Conservation (phyloP, 495 filamentous ascomycete genomes). For the Talaromyces adpressus region DNA sequence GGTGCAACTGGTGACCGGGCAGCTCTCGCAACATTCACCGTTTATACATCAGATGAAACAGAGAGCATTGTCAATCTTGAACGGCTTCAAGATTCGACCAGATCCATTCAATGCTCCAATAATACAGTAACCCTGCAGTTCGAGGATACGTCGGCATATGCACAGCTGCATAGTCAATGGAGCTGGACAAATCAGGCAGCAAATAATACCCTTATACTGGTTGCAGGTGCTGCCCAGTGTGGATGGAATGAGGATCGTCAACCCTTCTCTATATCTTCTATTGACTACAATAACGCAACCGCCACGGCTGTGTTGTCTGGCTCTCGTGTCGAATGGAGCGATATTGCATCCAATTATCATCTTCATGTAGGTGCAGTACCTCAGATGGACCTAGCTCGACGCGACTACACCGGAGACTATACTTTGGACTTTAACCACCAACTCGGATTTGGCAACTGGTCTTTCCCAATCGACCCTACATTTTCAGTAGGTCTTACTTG, state of each 20-base stretch:
- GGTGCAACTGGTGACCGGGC: slow-evolving; percentile 6
- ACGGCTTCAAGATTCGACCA: slow-evolving; percentile 22
- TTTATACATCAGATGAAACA: slow-evolving; percentile 22
- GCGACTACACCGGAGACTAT: slow-evolving; percentile 21
- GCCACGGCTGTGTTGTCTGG: slow-evolving; percentile 22
- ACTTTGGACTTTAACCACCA: slow-evolving; percentile 22
- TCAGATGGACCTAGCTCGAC: slow-evolving; percentile 6
- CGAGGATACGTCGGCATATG: slow-evolving; percentile 19
- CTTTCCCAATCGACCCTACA: slow-evolving; percentile 10
- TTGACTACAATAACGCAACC: slow-evolving; percentile 22
- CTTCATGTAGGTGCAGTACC: slow-evolving; percentile 21
- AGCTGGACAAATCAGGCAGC: slow-evolving; percentile 32
- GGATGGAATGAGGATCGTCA: slow-evolving; percentile 23
- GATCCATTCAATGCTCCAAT: slow-evolving; percentile 22
- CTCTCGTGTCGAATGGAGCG: slow-evolving; percentile 21
- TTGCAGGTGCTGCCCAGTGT: slow-evolving; percentile 31
- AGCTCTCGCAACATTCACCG: slow-evolving; percentile 27
- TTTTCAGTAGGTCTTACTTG: slow-evolving; percentile 17
- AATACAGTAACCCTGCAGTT: slow-evolving; percentile 22
- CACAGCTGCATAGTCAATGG: slow-evolving; percentile 25
- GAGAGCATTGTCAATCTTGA: slow-evolving; percentile 31
- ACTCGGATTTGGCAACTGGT: slow-evolving; percentile 14
- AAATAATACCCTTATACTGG: slow-evolving; percentile 27
- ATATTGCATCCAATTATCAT: slow-evolving; percentile 23
- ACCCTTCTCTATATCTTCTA: slow-evolving; percentile 24